Base-by-base conservation (phyloP, 139 green algal genomes). In the Diplosphaera chodatii region DNA sequence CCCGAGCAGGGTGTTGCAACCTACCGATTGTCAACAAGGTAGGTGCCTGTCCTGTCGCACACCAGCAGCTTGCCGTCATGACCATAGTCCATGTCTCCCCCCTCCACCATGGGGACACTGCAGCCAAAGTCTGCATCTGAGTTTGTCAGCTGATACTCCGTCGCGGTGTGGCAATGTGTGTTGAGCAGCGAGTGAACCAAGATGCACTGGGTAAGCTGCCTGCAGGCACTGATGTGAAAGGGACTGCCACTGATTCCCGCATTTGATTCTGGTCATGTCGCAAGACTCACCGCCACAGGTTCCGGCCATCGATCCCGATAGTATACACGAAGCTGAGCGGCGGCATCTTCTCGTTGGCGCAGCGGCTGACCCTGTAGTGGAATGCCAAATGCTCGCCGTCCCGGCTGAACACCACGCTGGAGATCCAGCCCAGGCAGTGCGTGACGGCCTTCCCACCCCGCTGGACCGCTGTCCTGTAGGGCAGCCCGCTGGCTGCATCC, bases 11-110 rank as follows among this genome's bases (percentile, higher is more conserved):
- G 8, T 48, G 10, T 48, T 48, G 37, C 10, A 6, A 23, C 48
- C 13, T 18, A 59, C 48, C 48, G 21, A 5, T 40, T 64, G 29
- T 68, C 23, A 4, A 68, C 69, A 21, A 74, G 56, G 27, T 34
- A 68, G 20, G 56, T 56, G 32, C 31, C 37, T 2, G 55, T 59
- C 23, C 41, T 30, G 4, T 74, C 55, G 30, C 33, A 56, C 16
- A 74, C 32, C 23, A 74, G 40, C 31, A 74, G 69, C 5, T 74
- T 67, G 69, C 69, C 69, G 15, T 67, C 28, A 27, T 28, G 28
- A 33, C 69, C 55, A 25, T 67, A 74, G 32, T 67, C 69, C 10
- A 74, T 66, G 56, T 63, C 32, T 2, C 40, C 30, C 0, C 69
- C 69, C 32, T 29, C 32, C 18, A 74, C 69, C 16, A 74, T n/a